Evolutionary conservation across 257 asterid species (phyloP).

Genomic region (Capsicum chinense): DNA sequence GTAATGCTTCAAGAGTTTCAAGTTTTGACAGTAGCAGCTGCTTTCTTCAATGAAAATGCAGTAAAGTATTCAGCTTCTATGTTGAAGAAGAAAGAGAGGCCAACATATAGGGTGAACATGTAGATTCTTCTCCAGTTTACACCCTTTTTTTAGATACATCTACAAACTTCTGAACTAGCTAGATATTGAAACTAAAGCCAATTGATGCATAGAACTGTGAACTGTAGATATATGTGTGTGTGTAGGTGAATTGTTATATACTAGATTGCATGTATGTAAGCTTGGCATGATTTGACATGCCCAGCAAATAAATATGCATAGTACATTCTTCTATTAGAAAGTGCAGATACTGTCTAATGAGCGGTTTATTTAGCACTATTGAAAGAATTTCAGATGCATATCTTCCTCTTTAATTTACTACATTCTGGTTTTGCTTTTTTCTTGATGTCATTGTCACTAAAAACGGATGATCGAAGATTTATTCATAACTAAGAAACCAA

Average conservation of each 20-base stretch:
- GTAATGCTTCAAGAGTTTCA: background rate
- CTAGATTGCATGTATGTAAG: conserved; percentile 16
- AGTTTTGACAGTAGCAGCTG: background rate
- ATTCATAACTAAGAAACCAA: background rate
- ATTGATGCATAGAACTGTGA: conserved; percentile 8
- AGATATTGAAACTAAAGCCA: background rate
- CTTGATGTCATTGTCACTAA: background rate
- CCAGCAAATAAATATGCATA: background rate
- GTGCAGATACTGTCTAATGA: background rate
- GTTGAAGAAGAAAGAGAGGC: conserved; percentile 18
- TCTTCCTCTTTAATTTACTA: background rate
- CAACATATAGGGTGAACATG: background rate
- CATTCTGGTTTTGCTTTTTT: background rate
- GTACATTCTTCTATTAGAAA: background rate
- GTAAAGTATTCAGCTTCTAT: background rate
- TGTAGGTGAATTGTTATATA: conserved; percentile 24
- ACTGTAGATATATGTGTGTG: background rate
- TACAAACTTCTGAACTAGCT: conserved; percentile 22
- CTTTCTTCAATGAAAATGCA: background rate
- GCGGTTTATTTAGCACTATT: background rate
- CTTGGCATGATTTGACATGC: conserved; percentile 13
- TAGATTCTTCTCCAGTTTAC: background rate
- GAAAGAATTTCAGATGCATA: background rate
- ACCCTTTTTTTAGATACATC: background rate
- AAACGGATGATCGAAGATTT: conserved; percentile 8